Base-by-base conservation (phyloP, 306 rosid genomes). In the Cicer cuneatum region DNA sequence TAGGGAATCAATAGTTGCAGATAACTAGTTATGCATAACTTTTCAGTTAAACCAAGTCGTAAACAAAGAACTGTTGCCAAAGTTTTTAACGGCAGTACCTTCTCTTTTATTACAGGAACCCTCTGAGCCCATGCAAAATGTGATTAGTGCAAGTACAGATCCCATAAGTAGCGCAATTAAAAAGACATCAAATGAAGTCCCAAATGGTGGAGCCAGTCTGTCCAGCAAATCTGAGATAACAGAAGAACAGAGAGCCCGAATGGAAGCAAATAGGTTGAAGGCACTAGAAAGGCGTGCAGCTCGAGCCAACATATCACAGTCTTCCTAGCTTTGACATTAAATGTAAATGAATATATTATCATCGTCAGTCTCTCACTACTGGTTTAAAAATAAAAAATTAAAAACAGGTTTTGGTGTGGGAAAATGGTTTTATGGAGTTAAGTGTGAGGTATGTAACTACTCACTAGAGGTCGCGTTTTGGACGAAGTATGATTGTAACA, bases 181-280 rank as follows among this genome's bases (percentile, higher is more conserved):
- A 56, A 73, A 68, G 18, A 33, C 76, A 19, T 56, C 78, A 35
- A 67, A 83, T 15, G 86, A 72, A 65, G 80, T 75, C 11, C 73
- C 84, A 43, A 79, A 77, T 4, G 76, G 62, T 63, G 88, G 73
- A 65, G 45, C 37, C 60, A 67, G 73, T 51, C 10, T 42, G 13
- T 52, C 86, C 13, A 75, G 77, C 46, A 83, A 75, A 63, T 75
- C 63, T 58, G 85, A 80, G 69, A 63, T 92, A 74, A 87, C 95
- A 69, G 90, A 87, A 66, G 92, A 90, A 73, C 97, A 94, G 80
- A 90, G 75, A 85, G 87, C 78, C 52, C 89, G 97, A 8, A 88
- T 92, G 87, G 96, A 94, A 81, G 94, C 94, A 39, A 94, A 81
- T 84, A 88, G 93, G 86, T 83, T 94, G 78, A 91, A 88, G 90